phyloP scores from a whole-genome alignment of 176 grass and related monocot genomes.

The Musa schizocarpa region DNA sequence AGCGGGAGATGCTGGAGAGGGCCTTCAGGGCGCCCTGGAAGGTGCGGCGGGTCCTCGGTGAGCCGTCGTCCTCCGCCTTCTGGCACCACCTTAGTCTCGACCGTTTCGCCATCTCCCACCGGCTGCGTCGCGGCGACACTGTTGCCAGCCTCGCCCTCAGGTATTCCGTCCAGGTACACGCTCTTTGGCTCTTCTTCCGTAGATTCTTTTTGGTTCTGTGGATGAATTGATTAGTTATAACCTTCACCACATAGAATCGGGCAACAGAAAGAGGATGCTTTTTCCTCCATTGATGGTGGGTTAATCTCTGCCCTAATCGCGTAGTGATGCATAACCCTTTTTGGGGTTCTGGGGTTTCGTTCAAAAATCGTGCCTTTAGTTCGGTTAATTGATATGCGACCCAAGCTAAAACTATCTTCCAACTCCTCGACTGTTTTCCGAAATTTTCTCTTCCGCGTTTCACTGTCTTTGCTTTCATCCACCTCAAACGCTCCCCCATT shows the following conservation, averaged over 20 bases:
- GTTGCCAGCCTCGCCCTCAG: slow-evolving; percentile 68
- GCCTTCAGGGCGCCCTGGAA: slow-evolving; percentile 66
- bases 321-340: neutral
- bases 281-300: neutral
- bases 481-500: no score
- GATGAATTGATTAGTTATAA: neutral
- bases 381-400: no score
- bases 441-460: neutral
- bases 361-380: no score
- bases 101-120: slow-evolving; percentile 72
- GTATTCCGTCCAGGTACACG: slow-evolving; percentile 69
- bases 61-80: slow-evolving; percentile 58
- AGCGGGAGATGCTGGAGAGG: slow-evolving; percentile 51
- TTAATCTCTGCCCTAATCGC: neutral
- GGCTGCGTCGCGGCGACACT: slow-evolving; percentile 52
- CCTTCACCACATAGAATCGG: neutral
- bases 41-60: slow-evolving; percentile 48
- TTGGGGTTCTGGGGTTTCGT: neutral
- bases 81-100: slow-evolving; percentile 47
- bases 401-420: no score
- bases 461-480: neutral
- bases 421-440: no score
- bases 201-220: neutral
- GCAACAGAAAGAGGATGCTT: no score
- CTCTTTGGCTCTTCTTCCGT: neutral